Evolutionary conservation across 805 yeast genomes (phyloP).

Genomic region (Lipomyces lipofer): DNA sequence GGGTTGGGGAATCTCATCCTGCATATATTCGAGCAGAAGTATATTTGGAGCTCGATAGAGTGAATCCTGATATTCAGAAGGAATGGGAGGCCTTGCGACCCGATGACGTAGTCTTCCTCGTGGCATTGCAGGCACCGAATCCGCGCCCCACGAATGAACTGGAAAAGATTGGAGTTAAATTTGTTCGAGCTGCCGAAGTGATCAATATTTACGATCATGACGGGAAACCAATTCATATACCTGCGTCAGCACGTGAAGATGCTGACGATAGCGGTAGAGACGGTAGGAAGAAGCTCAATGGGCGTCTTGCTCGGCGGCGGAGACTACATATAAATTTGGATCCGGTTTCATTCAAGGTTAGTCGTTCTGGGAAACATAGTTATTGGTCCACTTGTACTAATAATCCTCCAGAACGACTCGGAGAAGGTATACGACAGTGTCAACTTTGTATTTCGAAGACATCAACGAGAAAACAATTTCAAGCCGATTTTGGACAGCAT

Average conservation of each 20-base stretch:
- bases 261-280: conserved; percentile 7
- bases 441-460: conserved; percentile 38
- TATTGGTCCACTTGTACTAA: too few species aligned
- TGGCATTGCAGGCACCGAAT: conserved; percentile 29
- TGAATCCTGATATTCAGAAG: conserved; percentile 11
- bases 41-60: conserved; percentile 30
- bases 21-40: conserved; percentile 35
- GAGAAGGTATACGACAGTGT: conserved; percentile 18
- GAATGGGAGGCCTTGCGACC: conserved; percentile 38
- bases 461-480: conserved; percentile 32
- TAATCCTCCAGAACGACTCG: background rate
- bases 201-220: conserved; percentile 34
- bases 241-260: background rate
- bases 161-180: conserved; percentile 33
- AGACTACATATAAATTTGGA: conserved; percentile 35
- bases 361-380: too few species aligned
- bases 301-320: conserved; percentile 20
- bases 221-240: conserved; percentile 11
- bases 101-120: conserved; percentile 36
- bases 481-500: conserved; percentile 30
- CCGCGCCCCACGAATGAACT: conserved; percentile 11
- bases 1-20: conserved; percentile 35
- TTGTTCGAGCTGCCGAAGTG: conserved; percentile 35
- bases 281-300: conserved; percentile 18
- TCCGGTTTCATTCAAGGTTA: conserved; percentile 19